Base-by-base conservation (phyloP, 306 rosid genomes). In the Quillaja saponaria region DNA sequence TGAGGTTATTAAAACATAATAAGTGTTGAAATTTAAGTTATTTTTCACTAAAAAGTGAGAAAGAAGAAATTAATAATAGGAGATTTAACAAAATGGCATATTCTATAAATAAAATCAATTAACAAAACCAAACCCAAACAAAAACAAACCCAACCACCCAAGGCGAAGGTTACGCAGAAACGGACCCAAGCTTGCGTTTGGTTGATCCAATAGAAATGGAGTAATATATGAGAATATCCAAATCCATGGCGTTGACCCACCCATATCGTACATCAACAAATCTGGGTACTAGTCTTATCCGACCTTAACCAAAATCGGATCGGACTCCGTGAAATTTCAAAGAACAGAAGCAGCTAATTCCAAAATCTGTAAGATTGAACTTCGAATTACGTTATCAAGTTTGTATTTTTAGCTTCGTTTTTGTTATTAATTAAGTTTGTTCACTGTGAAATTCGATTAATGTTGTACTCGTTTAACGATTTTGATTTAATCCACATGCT, bases 251-350 rank as follows among this genome's bases (percentile, higher is more conserved):
- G 46, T 39, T 54, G 40, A 59, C 55, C 74, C 61, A 48, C 49
- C 51, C 63, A 37, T 33, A 11, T 37, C 21, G 1, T 9, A 1
- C 17, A 9, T 54, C 17, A 58, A 38, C 46, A 33, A 31, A 47
- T 47, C 13, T 21, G 72, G 76, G 76, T 28, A 9, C n/a, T 25
- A 37, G 7, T 44, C 53, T 50, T 56, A 61, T 80, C 85, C 79
- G 88, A 77, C 25, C 82, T 66, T 58, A 80, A n/a, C n/a, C n/a
- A n/a, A n/a, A 63, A 34, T 70, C 90, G 71, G 81, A 67, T 78
- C 83, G 80, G 83, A 47, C 68, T 50, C 40, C 31, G 55, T 61
- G 13, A 45, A 65, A 46, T 18, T 63, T 44, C 55, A 10, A 54
- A 28, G 45, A 6, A 37, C 64, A 6, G 3, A 28, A 45, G 58